Evolutionary conservation across 768 basidiomycete genomes (phyloP).

Genomic region (Termitomyces sp.): DNA sequence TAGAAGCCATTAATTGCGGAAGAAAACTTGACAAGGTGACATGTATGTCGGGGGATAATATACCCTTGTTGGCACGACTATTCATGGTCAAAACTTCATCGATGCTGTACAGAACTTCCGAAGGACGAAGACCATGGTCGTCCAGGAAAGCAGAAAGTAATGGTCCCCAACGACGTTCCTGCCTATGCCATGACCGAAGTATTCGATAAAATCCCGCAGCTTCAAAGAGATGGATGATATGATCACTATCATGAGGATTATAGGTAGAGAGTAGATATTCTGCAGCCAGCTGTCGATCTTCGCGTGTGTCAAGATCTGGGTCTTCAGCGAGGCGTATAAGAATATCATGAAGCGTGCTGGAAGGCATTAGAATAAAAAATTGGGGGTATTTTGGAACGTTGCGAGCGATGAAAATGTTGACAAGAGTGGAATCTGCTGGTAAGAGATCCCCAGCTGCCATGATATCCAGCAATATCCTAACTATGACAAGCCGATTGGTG

Average conservation of each 20-base stretch:
- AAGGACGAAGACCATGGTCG: constrained; percentile 57
- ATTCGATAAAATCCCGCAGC: constrained; percentile 89
- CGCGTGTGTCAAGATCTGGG: constrained; percentile 68
- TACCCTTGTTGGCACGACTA: constrained; percentile 39
- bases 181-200: constrained; percentile 72
- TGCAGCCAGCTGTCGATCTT: constrained; percentile 92
- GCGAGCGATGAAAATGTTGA: constrained; percentile 93
- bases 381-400: constrained; percentile 97
- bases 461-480: constrained; percentile 83
- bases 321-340: constrained; percentile 77
- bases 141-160: constrained; percentile 70
- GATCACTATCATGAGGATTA: constrained; percentile 73
- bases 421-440: constrained; percentile 67
- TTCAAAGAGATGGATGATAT: constrained; percentile 65
- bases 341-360: constrained; percentile 66
- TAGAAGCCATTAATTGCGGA: constrained; percentile 55
- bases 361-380: constrained; percentile 57
- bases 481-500: constrained; percentile 73
- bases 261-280: constrained; percentile 93
- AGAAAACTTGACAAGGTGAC: constrained; percentile 52
- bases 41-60: constrained; percentile 51
- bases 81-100: constrained; percentile 55
- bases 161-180: constrained; percentile 70
- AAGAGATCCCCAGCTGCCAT: constrained; percentile 49
- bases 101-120: constrained; percentile 61